These are phyloP conservation scores for Mucor mucedo DNA, from an alignment of 371 early-diverging fungal genomes.

Conservation along the genomic window DNA sequence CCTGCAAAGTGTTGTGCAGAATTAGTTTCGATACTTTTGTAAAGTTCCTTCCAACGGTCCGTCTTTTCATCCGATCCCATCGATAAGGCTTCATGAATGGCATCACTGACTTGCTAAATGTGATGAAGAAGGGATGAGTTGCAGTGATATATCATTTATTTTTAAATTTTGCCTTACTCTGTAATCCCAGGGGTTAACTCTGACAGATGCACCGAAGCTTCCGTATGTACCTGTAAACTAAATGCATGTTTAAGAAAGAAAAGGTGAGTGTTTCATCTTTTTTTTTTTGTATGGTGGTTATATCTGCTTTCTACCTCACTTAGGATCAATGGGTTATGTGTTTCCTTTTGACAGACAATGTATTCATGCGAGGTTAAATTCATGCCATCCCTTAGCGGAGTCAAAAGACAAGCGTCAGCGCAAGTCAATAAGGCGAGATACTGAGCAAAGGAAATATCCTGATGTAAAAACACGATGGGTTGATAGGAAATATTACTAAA, in stretches of 20 bases:
- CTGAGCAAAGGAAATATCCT: slow-evolving; percentile 85
- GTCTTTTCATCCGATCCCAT: slow-evolving; percentile 66
- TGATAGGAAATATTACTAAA: slow-evolving; percentile 92
- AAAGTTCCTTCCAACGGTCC: slow-evolving; percentile 31
- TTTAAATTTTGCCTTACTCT: slow-evolving; percentile 27
- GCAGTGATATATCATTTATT: too few species aligned
- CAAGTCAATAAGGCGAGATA: slow-evolving; percentile 90
- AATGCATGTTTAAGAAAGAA: neutral
- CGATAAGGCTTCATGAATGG: slow-evolving; percentile 74
- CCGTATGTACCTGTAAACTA: slow-evolving; percentile 94
- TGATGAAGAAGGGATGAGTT: neutral
- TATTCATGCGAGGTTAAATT: slow-evolving; percentile 97
- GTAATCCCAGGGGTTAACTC: slow-evolving; percentile 92
- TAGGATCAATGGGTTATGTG: slow-evolving; percentile 84
- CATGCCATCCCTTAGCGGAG: slow-evolving; percentile 96
- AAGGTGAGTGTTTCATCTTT: neutral
- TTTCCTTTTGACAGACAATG: slow-evolving; percentile 88
- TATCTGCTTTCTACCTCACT: slow-evolving; percentile 61
- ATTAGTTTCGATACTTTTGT: slow-evolving; percentile 74
- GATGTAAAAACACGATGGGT: slow-evolving; percentile 92
- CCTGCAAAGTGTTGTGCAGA: slow-evolving; percentile 72
- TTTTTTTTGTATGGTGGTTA: too few species aligned
- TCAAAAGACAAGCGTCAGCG: slow-evolving; percentile 93
- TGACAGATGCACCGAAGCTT: slow-evolving; percentile 85
- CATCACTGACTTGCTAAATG: slow-evolving; percentile 77